Evolutionary conservation across 2,329 filamentous ascomycete species (phyloP).

Genomic region (Apiospora aurea): DNA sequence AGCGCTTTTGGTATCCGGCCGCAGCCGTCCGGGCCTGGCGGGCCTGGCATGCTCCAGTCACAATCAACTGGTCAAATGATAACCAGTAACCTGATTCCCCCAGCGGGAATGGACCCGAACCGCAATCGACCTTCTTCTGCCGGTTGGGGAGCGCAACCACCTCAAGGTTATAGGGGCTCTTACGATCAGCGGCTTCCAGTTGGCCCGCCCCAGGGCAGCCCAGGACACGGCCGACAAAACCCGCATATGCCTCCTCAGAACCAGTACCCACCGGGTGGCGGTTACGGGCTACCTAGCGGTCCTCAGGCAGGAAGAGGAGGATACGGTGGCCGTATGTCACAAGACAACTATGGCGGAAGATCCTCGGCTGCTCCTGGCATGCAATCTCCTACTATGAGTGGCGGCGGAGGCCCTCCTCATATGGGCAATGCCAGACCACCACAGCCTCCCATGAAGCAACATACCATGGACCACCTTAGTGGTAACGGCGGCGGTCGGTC

Average conservation of each 20-base stretch:
- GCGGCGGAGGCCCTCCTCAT: conserved; percentile 31
- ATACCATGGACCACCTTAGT: neutral
- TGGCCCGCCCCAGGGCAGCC: conserved; percentile 42
- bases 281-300: conserved; percentile 34
- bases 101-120: conserved; percentile 47
- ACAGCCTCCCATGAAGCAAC: neutral
- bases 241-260: conserved; percentile 38
- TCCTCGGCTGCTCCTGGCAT: conserved; percentile 34
- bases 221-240: conserved; percentile 44
- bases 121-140: conserved; percentile 52
- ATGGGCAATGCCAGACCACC: neutral
- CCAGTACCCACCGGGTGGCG: conserved; percentile 35
- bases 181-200: conserved; percentile 32
- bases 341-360: conserved; percentile 37
- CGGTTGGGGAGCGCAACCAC: conserved; percentile 54
- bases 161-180: conserved; percentile 39
- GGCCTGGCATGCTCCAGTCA: conserved; percentile 48
- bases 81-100: conserved; percentile 51
- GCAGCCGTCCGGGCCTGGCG: conserved; percentile 43
- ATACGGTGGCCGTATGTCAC: conserved; percentile 49
- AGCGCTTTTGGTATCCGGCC: conserved; percentile 63
- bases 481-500: conserved; percentile 40
- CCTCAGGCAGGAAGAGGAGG: conserved; percentile 44
- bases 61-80: conserved; percentile 45
- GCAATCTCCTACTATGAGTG: conserved; percentile 32